Base-by-base conservation (phyloP, 768 basidiomycete genomes). In the Trametes coccinea region DNA sequence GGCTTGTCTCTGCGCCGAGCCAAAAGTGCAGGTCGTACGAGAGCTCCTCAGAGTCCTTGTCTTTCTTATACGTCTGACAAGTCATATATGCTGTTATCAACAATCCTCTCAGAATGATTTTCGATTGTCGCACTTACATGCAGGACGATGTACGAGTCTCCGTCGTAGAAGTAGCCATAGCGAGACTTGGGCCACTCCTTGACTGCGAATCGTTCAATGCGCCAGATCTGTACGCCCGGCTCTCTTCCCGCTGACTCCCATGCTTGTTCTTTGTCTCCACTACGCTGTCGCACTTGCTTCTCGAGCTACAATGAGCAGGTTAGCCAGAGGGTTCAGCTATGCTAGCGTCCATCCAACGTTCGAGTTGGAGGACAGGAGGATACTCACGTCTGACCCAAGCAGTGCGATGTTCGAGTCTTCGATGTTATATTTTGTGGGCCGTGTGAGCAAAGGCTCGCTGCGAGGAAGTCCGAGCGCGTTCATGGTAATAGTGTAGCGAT, bases 21-120 rank as follows among this genome's bases (percentile, higher is more conserved):
- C 85, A 88, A 69, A 87, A 87, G 70, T 88, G 85, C 31, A 88
- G 75, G 69, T 88, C 78, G 66, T 83, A 85, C 0, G 78, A 82
- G 14, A 85, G 70, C 5, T 76, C 68, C 16, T 79, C 72, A 7
- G 78, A 70, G 30, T 85, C 78, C 4, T 81, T 80, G 5, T 75
- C 74, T 53, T 77, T 76, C 72, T 85, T 85, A 73, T 84, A 87
- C 3, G 85, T 87, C 86, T 88, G 34, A 56, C 7, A 46, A 43
- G 31, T 52, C 34, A 37, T 5, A 37, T 5, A 43, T 1, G 9
- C 14, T 16, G 41, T 43, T 14, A 43, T 8, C 14, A 16, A n/a
- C 5, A 43, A 14, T 14, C 7, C 13, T 7, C 39, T 7, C 39
- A 39, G 8, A 39, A 39, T 13, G 39, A 7, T 7, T 8, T 39